A percentile compares a stretch with the other conserved stretches of the same genome.
Evolutionary conservation across 805 yeast species (phyloP).

Genomic region (Torulaspora microellipsoides): DNA sequence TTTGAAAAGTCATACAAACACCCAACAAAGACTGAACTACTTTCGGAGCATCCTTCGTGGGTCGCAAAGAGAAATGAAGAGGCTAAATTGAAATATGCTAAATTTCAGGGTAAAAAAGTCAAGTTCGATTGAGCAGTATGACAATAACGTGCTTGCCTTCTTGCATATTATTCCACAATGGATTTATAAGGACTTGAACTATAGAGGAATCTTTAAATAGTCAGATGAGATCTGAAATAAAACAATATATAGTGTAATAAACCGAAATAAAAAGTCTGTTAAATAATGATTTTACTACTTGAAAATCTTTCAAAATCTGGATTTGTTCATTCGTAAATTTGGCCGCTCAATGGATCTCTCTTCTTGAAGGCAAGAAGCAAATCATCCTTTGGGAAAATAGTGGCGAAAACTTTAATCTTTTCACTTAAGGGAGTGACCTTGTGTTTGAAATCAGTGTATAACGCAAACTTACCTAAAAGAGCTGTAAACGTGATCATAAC

Average conservation of each 20-base stretch:
- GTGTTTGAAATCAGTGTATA: conserved; percentile 78
- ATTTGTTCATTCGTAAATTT: conserved; percentile 21
- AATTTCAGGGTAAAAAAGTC: conserved; percentile 81
- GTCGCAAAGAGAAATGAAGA: conserved; percentile 77
- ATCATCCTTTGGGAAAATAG: conserved; percentile 97
- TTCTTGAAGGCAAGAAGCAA: conserved; percentile 68
- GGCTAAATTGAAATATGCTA: conserved; percentile 56
- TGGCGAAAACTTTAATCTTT: conserved; percentile 93
- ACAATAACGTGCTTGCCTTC: too few relatives aligned
- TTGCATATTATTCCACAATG: too few relatives aligned
- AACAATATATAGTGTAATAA: conserved; percentile 2
- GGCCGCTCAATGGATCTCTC: conserved; percentile 50
- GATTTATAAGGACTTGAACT: not conserved
- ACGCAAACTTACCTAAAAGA: conserved; percentile 83
- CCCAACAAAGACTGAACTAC: conserved; percentile 4
- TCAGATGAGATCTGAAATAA: not conserved
- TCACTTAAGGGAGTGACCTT: conserved; percentile 80
- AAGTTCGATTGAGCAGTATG: conserved; percentile 48
- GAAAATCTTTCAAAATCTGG: too few relatives aligned
- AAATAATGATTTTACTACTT: too few relatives aligned
- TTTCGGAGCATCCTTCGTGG: conserved; percentile 89
- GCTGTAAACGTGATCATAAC: conserved; percentile 87
- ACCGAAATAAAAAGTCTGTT: too few relatives aligned
- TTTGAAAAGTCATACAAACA: not conserved
- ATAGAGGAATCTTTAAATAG: too few relatives aligned